phyloP scores from a whole-genome alignment of 169 alveolate species.

The Plasmodium fragile region DNA sequence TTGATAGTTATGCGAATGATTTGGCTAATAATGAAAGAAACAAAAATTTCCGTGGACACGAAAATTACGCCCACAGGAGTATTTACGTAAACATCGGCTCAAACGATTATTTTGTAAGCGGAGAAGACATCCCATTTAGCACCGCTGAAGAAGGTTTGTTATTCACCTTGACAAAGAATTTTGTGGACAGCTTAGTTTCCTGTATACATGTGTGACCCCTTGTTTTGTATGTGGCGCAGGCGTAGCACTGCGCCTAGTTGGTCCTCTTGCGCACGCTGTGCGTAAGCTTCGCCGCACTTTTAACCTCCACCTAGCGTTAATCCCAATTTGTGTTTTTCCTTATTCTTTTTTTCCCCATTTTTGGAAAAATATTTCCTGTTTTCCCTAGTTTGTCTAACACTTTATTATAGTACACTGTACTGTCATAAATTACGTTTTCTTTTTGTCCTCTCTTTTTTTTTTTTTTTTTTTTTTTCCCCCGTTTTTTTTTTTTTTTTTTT shows the following conservation, averaged over 20 bases:
- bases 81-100: slow-evolving; percentile 38
- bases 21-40: background rate
- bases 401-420: background rate
- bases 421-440: background rate
- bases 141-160: slow-evolving; percentile 13
- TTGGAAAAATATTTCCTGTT: background rate
- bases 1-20: background rate
- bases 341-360: background rate
- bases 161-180: slow-evolving; percentile 31
- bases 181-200: slow-evolving; percentile 39
- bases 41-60: background rate
- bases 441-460: background rate
- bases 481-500: background rate
- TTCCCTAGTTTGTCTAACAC: background rate
- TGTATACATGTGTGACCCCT: slow-evolving; percentile 18
- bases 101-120: slow-evolving; percentile 8
- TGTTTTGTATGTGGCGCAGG: background rate
- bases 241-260: background rate
- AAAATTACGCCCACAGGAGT: slow-evolving; percentile 23
- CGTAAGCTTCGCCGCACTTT: background rate
- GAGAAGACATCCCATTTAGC: background rate
- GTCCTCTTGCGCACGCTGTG: background rate
- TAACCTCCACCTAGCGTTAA: background rate
- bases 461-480: background rate
- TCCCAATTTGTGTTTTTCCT: background rate